Conservation (phyloP, 805 yeast species). For the Candida peoriensis region DNA sequence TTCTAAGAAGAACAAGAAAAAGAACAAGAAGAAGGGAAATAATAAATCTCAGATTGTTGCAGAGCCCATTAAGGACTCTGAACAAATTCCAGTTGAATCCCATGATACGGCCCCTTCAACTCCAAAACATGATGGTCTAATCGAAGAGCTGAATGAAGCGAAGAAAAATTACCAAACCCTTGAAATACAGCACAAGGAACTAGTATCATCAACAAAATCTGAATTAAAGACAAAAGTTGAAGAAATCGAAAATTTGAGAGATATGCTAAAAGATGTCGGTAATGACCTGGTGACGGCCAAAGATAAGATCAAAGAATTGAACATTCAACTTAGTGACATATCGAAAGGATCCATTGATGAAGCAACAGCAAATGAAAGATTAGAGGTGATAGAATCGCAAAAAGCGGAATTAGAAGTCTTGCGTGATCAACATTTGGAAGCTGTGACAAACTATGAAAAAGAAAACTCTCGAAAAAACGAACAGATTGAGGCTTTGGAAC, state of each 20-base stretch:
- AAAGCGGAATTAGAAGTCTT: conserved; percentile 24
- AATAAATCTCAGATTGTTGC: conserved; percentile 1
- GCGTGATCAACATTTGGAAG: conserved; percentile 32
- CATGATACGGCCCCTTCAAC: not conserved
- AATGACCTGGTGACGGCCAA: conserved; percentile 70
- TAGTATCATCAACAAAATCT: conserved; percentile 14
- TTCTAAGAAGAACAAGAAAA: conserved; percentile 15
- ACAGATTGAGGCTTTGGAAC: conserved; percentile 13
- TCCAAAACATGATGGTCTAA: not conserved
- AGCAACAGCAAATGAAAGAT: conserved; percentile 8
- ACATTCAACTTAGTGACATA: conserved; percentile 1
- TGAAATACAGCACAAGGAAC: conserved; percentile 5
- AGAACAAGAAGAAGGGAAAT: conserved; percentile 16
- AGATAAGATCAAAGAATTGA: conserved; percentile 45
- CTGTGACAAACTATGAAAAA: conserved; percentile 24
- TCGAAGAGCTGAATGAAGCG: conserved; percentile 1
- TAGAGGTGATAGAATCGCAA: conserved; percentile 16
- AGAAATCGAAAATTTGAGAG: conserved; percentile 67
- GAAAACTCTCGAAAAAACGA: conserved; percentile 13
- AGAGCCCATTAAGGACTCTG: conserved; percentile 21
- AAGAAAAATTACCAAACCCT: conserved; percentile 1
- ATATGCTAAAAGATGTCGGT: conserved; percentile 73
- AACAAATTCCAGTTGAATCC: conserved; percentile 11
- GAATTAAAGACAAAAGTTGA: conserved; percentile 41
- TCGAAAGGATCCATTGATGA: conserved; percentile 2